Conservation (phyloP, 139 green algal species). For the Volvox africanus region DNA sequence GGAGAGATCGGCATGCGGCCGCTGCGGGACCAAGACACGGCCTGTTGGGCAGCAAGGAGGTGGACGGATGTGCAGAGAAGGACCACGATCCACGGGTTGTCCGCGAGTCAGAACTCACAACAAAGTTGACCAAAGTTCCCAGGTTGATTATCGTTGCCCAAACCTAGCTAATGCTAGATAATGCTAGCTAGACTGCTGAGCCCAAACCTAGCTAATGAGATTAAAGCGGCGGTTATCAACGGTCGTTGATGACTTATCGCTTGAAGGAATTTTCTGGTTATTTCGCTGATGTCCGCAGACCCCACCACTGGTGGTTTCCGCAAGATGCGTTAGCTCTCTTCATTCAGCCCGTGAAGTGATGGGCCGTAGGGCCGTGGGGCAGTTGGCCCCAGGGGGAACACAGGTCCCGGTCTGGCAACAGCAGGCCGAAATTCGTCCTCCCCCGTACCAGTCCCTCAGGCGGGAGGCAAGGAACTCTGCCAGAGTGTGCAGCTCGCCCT, state of each 20-base stretch:
- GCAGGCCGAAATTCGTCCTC: neutral
- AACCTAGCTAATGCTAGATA: neutral
- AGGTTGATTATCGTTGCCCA: neutral
- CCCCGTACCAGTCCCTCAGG: slow-evolving; percentile 29
- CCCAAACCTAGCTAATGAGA: neutral
- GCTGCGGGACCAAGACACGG: slow-evolving; percentile 10
- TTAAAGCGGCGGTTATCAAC: too few relatives aligned
- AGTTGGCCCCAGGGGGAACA: too few relatives aligned
- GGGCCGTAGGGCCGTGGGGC: too few relatives aligned
- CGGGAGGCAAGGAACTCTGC: slow-evolving; percentile 36
- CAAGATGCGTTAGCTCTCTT: neutral
- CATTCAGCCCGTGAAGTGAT: too few relatives aligned
- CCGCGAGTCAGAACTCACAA: neutral
- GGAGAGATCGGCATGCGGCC: slow-evolving; percentile 14
- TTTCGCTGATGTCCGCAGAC: neutral
- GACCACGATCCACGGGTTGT: neutral
- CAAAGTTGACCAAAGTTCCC: neutral
- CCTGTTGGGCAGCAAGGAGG: neutral
- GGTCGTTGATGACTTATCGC: too few relatives aligned
- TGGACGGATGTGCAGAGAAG: neutral
- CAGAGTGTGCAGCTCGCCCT: slow-evolving; percentile 31
- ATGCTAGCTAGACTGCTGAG: neutral
- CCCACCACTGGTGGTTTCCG: neutral
- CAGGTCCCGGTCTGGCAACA: neutral
- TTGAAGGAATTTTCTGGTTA: too few relatives aligned